These are phyloP conservation scores for Capsicum baccatum DNA, from an alignment of 257 asterid species.

Conservation along the genomic window DNA sequence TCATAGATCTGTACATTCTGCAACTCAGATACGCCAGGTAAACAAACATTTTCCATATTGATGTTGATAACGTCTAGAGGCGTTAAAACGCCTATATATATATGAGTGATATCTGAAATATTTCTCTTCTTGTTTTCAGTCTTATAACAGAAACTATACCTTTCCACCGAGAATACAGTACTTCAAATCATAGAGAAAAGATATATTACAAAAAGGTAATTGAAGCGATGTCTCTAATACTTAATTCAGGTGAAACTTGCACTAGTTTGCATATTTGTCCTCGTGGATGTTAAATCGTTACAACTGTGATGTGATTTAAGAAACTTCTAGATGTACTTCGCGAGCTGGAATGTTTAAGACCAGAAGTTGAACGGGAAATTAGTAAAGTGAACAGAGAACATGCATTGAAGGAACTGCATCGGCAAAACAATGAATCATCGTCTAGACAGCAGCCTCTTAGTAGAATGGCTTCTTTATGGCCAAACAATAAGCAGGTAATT, in stretches of 20 bases:
- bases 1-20: constrained; percentile 67
- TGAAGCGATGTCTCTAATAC: not conserved
- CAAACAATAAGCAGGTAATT: not conserved
- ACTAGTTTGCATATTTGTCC: not conserved
- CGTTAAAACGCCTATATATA: not conserved
- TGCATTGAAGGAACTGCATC: not conserved
- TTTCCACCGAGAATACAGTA: constrained; percentile 67
- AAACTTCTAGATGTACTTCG: constrained; percentile 10
- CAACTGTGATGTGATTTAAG: not conserved
- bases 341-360: constrained; percentile 18
- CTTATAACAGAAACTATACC: constrained; percentile 85
- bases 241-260: not conserved
- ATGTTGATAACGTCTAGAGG: not conserved
- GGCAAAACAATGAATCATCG: not conserved
- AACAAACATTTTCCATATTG: not conserved
- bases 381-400: not conserved
- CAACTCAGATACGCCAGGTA: constrained; percentile 79
- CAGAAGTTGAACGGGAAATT: not conserved
- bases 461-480: constrained; percentile 17
- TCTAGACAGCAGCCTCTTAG: not conserved
- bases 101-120: constrained; percentile 16
- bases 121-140: constrained; percentile 45
- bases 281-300: not conserved
- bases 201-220: constrained; percentile 57
- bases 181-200: constrained; percentile 50